These are phyloP conservation scores for Musa acuminata DNA, from an alignment of 176 grass and related monocot genomes.

Conservation along the genomic window DNA sequence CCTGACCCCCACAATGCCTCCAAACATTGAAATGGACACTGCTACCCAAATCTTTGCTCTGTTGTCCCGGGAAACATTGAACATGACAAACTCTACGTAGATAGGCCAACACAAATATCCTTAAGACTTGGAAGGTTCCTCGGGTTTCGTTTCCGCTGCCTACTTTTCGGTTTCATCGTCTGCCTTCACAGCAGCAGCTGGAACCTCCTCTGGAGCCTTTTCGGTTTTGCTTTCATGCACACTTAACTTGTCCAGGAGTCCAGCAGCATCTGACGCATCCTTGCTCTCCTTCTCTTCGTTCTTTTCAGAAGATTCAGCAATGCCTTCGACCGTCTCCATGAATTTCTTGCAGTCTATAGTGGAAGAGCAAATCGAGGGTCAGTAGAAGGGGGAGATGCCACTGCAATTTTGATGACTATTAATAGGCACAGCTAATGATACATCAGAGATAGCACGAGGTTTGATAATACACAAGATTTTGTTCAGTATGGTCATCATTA, in stretches of 20 bases:
- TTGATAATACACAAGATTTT: background rate
- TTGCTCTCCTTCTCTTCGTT: conserved; percentile 13
- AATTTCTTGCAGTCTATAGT: conserved; percentile 23
- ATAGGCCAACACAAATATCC: background rate
- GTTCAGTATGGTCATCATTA: background rate
- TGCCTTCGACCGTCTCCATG: conserved; percentile 18
- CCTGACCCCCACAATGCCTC: no score
- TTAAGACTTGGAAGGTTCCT: background rate
- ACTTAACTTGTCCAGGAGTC: conserved; percentile 25
- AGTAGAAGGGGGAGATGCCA: background rate
- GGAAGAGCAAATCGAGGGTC: no score
- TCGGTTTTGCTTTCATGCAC: conserved; percentile 22
- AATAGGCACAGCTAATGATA: background rate
- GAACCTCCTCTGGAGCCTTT: background rate
- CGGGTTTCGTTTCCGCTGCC: background rate
- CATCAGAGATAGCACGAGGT: no score
- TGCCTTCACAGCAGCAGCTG: background rate
- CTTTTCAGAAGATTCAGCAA: conserved; percentile 3
- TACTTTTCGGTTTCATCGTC: background rate
- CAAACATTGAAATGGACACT: no score
- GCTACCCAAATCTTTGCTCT: no score
- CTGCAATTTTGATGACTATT: background rate
- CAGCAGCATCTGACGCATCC: conserved; percentile 21
- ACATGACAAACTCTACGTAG: background rate
- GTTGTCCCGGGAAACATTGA: background rate